Evolutionary conservation across 2,329 filamentous ascomycete species (phyloP).

Genomic region (Colletotrichum abscissum): DNA sequence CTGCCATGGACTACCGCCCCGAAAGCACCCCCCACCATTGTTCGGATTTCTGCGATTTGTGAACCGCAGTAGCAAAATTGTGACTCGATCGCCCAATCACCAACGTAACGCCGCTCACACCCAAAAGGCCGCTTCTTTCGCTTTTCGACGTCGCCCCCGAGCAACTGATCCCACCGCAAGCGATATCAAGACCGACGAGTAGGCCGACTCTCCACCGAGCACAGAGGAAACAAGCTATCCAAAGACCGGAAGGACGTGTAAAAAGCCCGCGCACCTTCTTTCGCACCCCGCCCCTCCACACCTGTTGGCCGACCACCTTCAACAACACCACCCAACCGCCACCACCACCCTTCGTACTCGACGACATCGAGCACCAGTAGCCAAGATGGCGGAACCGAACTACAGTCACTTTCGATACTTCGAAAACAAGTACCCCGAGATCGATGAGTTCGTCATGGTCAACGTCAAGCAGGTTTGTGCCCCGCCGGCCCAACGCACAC

Average conservation of each 20-base stretch:
- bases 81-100: conserved; percentile 48
- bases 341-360: conserved; percentile 36
- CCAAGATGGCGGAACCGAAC: conserved; percentile 93
- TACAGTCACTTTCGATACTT: conserved; percentile 81
- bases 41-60: conserved; percentile 39
- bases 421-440: conserved; percentile 97
- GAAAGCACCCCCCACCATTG: conserved; percentile 54
- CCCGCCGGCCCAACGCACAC: conserved; percentile 34
- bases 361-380: conserved; percentile 49
- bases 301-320: conserved; percentile 34
- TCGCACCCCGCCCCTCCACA: conserved; percentile 45
- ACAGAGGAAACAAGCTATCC: conserved; percentile 31
- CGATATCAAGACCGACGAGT: conserved; percentile 18
- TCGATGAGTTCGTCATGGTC: conserved; percentile 99
- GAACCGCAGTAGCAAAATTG: conserved; percentile 55
- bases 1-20: conserved; percentile 46
- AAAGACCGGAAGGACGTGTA: conserved; percentile 17
- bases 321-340: conserved; percentile 8
- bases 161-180: conserved; percentile 6
- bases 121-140: conserved; percentile 7
- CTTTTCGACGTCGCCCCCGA: conserved; percentile 23
- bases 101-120: conserved; percentile 32
- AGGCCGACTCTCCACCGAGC: conserved; percentile 22
- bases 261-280: conserved; percentile 37
- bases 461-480: conserved; percentile 92